Conservation (phyloP, 768 basidiomycete species). For the Chlorophyllum brunneum region DNA sequence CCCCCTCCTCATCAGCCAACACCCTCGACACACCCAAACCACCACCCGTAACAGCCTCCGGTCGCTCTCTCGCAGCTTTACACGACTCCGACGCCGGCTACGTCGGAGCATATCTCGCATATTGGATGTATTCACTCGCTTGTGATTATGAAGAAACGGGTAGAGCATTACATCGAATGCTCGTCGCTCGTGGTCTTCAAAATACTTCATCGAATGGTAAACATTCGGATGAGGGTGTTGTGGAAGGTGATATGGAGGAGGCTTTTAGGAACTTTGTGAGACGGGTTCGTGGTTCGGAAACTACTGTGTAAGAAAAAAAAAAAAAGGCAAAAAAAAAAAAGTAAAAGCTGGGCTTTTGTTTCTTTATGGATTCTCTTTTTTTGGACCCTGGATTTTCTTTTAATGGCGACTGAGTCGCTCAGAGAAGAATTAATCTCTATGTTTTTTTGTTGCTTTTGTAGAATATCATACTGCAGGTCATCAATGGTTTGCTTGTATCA, state of each 20-base stretch:
- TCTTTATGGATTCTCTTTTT: too few species aligned
- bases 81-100: slow-evolving; percentile 38
- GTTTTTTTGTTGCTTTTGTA: too few species aligned
- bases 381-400: too few species aligned
- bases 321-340: too few species aligned
- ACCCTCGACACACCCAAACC: neutral
- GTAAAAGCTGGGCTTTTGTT: too few species aligned
- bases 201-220: neutral
- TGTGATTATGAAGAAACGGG: slow-evolving; percentile 41
- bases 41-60: slow-evolving; percentile 22
- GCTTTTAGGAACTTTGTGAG: slow-evolving; percentile 26
- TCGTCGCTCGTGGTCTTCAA: slow-evolving; percentile 18
- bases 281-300: slow-evolving; percentile 16
- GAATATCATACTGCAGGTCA: too few species aligned
- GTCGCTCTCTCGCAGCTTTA: slow-evolving; percentile 33
- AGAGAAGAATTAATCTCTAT: too few species aligned
- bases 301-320: neutral
- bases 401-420: too few species aligned
- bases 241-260: slow-evolving; percentile 25
- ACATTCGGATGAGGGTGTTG: slow-evolving; percentile 1
- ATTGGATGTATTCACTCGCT: slow-evolving; percentile 40
- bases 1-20: neutral
- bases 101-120: slow-evolving; percentile 37
- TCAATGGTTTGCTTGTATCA: too few species aligned
- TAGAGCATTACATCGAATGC: slow-evolving; percentile 29